These are phyloP conservation scores for Dioscorea dumetorum DNA, from an alignment of 106 monocot genomes.

Conservation along the genomic window DNA sequence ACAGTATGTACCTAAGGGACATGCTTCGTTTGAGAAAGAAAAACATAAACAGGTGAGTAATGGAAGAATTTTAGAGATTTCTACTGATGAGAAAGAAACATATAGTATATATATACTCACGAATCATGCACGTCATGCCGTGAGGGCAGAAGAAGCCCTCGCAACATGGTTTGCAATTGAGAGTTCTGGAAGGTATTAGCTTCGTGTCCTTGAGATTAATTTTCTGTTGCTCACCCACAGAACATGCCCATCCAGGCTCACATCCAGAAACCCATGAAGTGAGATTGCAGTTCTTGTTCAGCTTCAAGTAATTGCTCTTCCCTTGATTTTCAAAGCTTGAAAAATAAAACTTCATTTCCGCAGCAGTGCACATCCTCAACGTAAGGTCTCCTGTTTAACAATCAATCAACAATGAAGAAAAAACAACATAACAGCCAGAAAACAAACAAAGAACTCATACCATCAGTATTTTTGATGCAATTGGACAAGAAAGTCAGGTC, in stretches of 20 bases:
- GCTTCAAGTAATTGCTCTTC: conserved; percentile 43
- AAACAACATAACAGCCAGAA: background rate
- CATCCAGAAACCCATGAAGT: conserved; percentile 76
- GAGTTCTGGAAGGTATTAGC: conserved; percentile 39
- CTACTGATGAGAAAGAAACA: background rate
- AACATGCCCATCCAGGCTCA: conserved; percentile 94
- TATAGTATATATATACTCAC: conserved; percentile 28
- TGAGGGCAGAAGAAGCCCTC: conserved; percentile 75
- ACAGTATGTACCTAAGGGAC: conserved; percentile 89
- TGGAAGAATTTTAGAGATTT: conserved; percentile 4
- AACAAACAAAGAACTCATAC: conserved; percentile 4
- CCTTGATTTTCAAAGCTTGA: conserved; percentile 27
- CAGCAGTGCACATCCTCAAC: conserved; percentile 61
- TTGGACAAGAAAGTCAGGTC: conserved; percentile 38
- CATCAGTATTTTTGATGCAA: conserved; percentile 42
- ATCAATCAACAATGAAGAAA: background rate
- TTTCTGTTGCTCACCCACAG: conserved; percentile 30
- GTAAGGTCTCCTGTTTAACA: conserved; percentile 47
- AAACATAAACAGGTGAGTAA: background rate
- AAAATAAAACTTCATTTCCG: conserved; percentile 95
- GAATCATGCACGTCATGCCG: conserved; percentile 79
- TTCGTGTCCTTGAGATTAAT: conserved; percentile 46
- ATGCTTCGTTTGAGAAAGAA: conserved; percentile 48
- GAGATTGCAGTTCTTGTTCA: conserved; percentile 82
- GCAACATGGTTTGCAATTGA: conserved; percentile 52